phyloP scores from a whole-genome alignment of 208 protist species.

The Crithidia fasciculata region DNA sequence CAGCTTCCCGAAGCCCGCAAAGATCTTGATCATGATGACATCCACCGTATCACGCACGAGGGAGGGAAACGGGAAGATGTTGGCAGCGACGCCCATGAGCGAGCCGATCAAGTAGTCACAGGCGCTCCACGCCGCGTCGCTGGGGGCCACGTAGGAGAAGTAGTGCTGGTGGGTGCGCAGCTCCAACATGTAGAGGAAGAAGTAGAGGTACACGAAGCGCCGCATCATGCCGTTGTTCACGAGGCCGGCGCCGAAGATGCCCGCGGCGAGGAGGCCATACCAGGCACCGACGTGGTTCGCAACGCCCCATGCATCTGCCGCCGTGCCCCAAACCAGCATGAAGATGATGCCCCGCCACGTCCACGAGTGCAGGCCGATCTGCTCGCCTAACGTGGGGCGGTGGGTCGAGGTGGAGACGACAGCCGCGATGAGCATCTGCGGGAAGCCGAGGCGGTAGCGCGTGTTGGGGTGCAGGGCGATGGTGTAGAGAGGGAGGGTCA shows the following conservation, averaged over 20 bases:
- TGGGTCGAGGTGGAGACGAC: slow-evolving; percentile 41
- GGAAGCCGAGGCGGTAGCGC: slow-evolving; percentile 27
- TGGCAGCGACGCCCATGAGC: slow-evolving; percentile 24
- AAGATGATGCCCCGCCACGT: slow-evolving; percentile 34
- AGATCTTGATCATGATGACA: slow-evolving; percentile 28
- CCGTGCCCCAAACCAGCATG: slow-evolving; percentile 16
- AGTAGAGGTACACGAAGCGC: slow-evolving; percentile 40
- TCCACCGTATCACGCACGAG: slow-evolving; percentile 25
- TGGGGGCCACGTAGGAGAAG: slow-evolving; percentile 16
- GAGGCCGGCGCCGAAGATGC: slow-evolving; percentile 30
- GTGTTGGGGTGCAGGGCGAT: slow-evolving; percentile 45
- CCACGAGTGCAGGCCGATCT: slow-evolving; percentile 43
- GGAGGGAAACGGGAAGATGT: slow-evolving; percentile 32
- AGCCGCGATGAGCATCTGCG: slow-evolving; percentile 27
- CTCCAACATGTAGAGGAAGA: slow-evolving; percentile 44
- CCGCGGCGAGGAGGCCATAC: slow-evolving; percentile 35
- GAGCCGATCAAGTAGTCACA: slow-evolving; percentile 34
- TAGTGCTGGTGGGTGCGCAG: slow-evolving; percentile 26
- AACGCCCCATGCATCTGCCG: slow-evolving; percentile 20
- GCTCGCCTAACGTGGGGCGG: slow-evolving; percentile 34
- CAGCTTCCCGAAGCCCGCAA: slow-evolving; percentile 30
- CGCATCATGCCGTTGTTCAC: slow-evolving; percentile 30
- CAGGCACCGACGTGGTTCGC: slow-evolving; percentile 25
- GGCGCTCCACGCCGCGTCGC: slow-evolving; percentile 25
- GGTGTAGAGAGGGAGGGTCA: slow-evolving; percentile 34